Percentiles rank a stretch among this genome's conserved stretches.
These are phyloP conservation scores for Sporothrix brunneoviolacea DNA, from an alignment of 2,329 filamentous ascomycete genomes.

Conservation along the genomic window DNA sequence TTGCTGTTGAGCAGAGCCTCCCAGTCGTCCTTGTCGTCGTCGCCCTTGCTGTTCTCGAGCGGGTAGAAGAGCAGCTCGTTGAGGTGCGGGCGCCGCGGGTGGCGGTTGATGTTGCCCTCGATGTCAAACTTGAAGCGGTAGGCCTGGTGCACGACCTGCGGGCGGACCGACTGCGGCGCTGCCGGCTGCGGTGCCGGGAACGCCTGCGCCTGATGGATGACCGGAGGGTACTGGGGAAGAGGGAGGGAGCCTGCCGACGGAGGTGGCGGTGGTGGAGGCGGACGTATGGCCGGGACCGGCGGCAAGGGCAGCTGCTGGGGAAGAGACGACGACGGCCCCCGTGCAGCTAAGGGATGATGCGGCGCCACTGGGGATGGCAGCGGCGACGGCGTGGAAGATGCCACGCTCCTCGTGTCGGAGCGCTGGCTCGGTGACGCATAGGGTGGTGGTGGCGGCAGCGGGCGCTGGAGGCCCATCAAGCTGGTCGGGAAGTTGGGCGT, in stretches of 20 bases:
- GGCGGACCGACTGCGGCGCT: constrained; percentile 19
- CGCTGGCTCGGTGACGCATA: neutral
- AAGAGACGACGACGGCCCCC: neutral
- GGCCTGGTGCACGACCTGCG: constrained; percentile 37
- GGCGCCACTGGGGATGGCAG: neutral
- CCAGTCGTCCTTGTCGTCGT: constrained; percentile 23
- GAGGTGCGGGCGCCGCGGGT: constrained; percentile 35
- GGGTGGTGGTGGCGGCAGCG: neutral
- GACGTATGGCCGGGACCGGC: neutral
- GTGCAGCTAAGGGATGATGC: neutral
- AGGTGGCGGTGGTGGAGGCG: neutral
- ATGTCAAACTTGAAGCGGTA: constrained; percentile 43
- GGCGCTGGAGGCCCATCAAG: neutral
- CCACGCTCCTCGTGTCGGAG: no score
- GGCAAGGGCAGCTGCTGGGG: neutral
- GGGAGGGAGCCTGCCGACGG: neutral
- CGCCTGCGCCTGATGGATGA: constrained; percentile 1
- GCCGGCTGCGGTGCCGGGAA: constrained; percentile 14
- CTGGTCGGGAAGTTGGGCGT: neutral
- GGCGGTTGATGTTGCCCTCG: constrained; percentile 39
- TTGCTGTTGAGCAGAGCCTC: constrained; percentile 14
- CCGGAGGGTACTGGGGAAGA: neutral
- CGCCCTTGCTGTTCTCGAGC: constrained; percentile 17
- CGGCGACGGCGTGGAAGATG: no score
- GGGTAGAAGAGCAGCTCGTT: constrained; percentile 35